Percentiles rank a stretch among this genome's conserved stretches.
Evolutionary conservation across 805 yeast species (phyloP).

Genomic region (Wickerhamomyces chambardii): DNA sequence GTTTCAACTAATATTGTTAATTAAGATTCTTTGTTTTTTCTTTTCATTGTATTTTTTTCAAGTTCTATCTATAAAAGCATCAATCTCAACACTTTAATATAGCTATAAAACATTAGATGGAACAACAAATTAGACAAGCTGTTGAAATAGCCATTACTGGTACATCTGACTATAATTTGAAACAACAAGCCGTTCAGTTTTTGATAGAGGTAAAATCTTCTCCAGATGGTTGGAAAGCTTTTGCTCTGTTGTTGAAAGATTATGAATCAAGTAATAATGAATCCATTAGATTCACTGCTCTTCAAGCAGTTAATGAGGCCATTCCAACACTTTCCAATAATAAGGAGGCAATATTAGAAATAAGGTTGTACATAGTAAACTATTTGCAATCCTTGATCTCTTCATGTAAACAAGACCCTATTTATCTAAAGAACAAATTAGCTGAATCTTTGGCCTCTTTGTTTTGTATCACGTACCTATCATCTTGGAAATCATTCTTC

Average conservation of each 20-base stretch:
- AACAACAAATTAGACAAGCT: slow-evolving; percentile 20
- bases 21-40: too few relatives aligned
- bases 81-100: too few relatives aligned
- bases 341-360: background rate
- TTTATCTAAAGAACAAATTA: slow-evolving; percentile 43
- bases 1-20: too few relatives aligned
- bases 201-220: slow-evolving; percentile 32
- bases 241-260: slow-evolving; percentile 28
- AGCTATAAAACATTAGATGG: too few relatives aligned
- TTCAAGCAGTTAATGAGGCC: slow-evolving; percentile 16
- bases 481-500: slow-evolving; percentile 41
- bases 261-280: slow-evolving; percentile 1
- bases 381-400: slow-evolving; percentile 11
- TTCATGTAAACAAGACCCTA: slow-evolving; percentile 22
- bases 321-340: slow-evolving; percentile 9
- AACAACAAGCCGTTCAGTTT: slow-evolving; percentile 31
- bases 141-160: slow-evolving; percentile 21
- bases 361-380: slow-evolving; percentile 1
- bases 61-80: too few relatives aligned
- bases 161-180: slow-evolving; percentile 14
- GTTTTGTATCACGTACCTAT: slow-evolving; percentile 38
- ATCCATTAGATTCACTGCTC: background rate
- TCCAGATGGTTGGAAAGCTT: slow-evolving; percentile 36
- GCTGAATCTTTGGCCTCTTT: slow-evolving; percentile 46
- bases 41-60: too few relatives aligned